Evolutionary conservation across 495 filamentous ascomycete species (phyloP), one percentile per base, ranked within the genome.

Genomic region (Lepraria neglecta): DNA sequence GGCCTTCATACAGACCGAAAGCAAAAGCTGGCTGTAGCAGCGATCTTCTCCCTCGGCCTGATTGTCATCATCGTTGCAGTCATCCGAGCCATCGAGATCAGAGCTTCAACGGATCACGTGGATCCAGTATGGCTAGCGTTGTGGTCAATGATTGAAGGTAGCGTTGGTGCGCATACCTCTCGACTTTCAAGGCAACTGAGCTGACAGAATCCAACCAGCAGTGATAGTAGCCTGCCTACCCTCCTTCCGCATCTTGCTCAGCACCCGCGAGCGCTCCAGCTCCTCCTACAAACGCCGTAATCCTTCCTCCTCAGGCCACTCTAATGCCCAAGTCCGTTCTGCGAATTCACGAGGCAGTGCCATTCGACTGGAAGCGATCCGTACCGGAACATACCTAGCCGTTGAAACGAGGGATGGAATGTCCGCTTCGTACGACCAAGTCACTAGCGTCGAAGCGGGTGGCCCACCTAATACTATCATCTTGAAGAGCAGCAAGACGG

Each of bases 61-160:
- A 65, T 82, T 61, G 80, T 80, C 69, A 79, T 82, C 44, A 59
- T 73, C 17, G 76, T 82, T 47, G 72, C 79, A 42, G 73, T 77
- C 63, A 75, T 82, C 61, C 77, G 80, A 15, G 77, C 75, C 21
- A 66, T 76, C 12, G 63, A 73, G 21, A 66, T 73, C 9, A 69
- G 72, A 14, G 46, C 64, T 40, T 51, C 64, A 1, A 50, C 52
- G 19, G 24, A 44, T 4, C 59, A 65, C 48, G 64, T 54, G 44
- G 60, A 65, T 62, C 60, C 64, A 21, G 46, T 65, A 24, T 65
- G 64, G 64, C 56, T 65, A 19, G 64, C 64, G n/a, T 47, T 65
- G 21, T 65, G 64, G 64, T 65, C 64, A 14, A 62, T 62, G 64
- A 63, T 62, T 42, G 64, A 65, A 58, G 64, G 59, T 10, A 65